Evolutionary conservation across 805 yeast species (phyloP), one percentile per base, ranked within the genome.

Genomic region (Suhomyces pyralidae): DNA sequence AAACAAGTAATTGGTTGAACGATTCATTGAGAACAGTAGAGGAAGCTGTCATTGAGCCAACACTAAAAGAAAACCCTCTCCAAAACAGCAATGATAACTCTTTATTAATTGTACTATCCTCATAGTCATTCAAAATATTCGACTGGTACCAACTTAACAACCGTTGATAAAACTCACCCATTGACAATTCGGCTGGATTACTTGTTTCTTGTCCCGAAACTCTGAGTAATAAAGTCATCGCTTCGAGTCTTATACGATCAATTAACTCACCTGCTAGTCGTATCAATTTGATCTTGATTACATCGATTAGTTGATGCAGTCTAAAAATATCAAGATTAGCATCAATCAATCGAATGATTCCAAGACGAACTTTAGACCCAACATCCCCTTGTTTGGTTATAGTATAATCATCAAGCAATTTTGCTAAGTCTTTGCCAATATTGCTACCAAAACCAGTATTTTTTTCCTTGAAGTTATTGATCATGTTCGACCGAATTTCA

Each of bases 381-480:
- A 91, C 92, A 69, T 92, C 98, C 8, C 98, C 98, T 61, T 89
- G 87, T 25, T 82, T 81, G 0, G 93, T 88, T 2, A 80, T 70
- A 0, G 96, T 82, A 64, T 91, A 90, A 60, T 92, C 97, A 55
- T 86, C 85, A 12, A 93, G 66, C 32, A 81, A 79, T 56, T 40
- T 46, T 7, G 58, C 15, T 2, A 30, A 40, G 30, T 19, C 25
- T 8, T 28, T 7, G 10, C 26, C 40, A 28, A 30, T 42, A 4
- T 50, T 48, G 8, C 22, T 19, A 32, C 12, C 46, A 44, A 5
- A 58, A 46, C 22, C 58, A 51, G n/a, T 53, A 51, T 51, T 34
- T 9, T 54, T 52, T 3, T 58, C 51, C 47, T 57, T 56, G 7
- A 71, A 58, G 22, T 65, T 58, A 12, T 59, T 59, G 4, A 72